Base-by-base conservation (phyloP, 495 filamentous ascomycete species). In the Aspergillus cristatus region DNA sequence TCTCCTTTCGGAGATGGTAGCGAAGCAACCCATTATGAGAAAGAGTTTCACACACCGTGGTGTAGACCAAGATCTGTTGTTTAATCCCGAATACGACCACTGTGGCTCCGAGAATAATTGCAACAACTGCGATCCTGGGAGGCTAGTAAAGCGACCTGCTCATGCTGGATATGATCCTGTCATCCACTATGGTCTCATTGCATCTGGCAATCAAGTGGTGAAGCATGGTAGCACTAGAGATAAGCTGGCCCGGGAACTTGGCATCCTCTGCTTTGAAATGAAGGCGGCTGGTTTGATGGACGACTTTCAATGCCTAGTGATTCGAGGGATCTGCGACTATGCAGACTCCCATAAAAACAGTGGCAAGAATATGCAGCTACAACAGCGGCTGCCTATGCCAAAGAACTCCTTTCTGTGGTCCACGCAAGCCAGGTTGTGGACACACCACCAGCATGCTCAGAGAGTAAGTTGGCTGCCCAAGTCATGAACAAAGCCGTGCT, bases 321-420 rank as follows among this genome's bases (percentile, higher is more conserved):
- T 64, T 22, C 43, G 55, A 31, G 60, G 60, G 6, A 57, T 64
- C 20, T 53, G 58, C 34, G 58, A 64, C 39, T 64, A 62, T 45
- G 37, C 48, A 3, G 58, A 64, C 38, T 52, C 53, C 5, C 58
- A 62, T 34, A 62, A 64, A 42, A 62, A 62, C 28, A 40, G 18
- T 64, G 58, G 60, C 60, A 62, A 42, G 43, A 28, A 18, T 62
- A 61, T 37, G 57, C 53, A 30, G 58, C 58, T 7, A 34, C 40
- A 17, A 43, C 42, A 14, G 58, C 60, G 18, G 60, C 60, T 24
- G 50, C 48, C 10, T 61, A 53, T 41, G 48, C 45, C 18, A 48
- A 52, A 39, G 53, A 47, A 18, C 43, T 61, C 32, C 54, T 63
- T 13, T 41, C 20, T 30, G 6, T 35, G 10, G 32, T 50, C n/a